These are phyloP conservation scores for Beauveria medogensis DNA, from an alignment of 2,329 filamentous ascomycete species.

Conservation along the genomic window DNA sequence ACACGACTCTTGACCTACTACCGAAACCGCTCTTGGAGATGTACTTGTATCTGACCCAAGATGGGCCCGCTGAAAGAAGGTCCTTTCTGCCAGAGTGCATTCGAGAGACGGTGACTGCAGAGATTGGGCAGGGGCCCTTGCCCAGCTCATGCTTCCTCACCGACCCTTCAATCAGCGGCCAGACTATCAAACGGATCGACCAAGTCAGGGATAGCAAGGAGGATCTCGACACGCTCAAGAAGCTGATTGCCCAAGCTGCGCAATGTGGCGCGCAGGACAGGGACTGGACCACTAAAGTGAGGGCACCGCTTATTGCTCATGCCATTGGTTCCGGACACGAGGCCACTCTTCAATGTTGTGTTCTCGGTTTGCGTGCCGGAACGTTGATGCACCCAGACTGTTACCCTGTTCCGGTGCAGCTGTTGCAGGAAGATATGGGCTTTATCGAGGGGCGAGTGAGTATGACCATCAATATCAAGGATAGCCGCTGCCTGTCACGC, in stretches of 20 bases:
- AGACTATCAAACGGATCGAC: background rate
- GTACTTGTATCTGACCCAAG: background rate
- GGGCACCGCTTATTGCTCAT: no score
- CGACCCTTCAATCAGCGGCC: background rate
- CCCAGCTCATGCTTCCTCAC: background rate
- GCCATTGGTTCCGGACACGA: no score
- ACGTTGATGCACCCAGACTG: background rate
- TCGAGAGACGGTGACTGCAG: background rate
- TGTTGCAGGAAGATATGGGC: background rate
- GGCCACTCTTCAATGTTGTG: no score
- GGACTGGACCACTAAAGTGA: no score
- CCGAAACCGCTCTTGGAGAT: background rate
- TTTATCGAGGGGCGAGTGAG: background rate
- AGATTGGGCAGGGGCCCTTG: background rate
- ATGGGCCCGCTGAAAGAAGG: background rate
- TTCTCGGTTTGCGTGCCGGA: no score
- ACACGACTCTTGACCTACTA: background rate
- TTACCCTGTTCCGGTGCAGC: background rate
- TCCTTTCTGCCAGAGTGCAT: background rate
- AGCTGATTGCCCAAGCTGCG: background rate
- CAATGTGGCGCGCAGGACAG: background rate
- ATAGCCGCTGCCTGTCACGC: background rate
- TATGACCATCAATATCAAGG: background rate
- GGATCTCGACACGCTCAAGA: background rate
- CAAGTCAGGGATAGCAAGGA: background rate